Evolutionary conservation across 164 flowering plant genomes (phyloP).

Genomic region (Vitis rupestris): DNA sequence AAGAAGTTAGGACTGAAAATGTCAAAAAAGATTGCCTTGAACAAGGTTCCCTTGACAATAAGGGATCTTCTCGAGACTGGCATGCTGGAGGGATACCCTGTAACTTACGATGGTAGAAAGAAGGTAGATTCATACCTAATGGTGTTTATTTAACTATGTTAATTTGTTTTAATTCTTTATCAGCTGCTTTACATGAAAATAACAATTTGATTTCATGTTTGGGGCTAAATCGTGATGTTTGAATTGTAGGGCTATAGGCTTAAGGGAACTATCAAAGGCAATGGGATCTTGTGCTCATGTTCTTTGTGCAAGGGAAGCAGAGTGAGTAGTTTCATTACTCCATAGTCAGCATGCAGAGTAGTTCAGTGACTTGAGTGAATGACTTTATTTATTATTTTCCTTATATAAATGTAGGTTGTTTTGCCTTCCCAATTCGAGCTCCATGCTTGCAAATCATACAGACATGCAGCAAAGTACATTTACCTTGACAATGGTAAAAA

Average conservation of each 20-base stretch:
- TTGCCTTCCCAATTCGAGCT: constrained; percentile 59
- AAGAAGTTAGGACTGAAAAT: constrained; percentile 33
- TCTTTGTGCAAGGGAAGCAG: constrained; percentile 42
- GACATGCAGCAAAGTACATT: constrained; percentile 54
- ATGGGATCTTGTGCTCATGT: constrained; percentile 62
- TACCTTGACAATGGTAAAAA: constrained; percentile 65
- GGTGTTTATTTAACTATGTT: background rate
- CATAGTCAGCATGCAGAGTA: background rate
- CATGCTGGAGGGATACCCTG: constrained; percentile 57
- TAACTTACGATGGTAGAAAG: constrained; percentile 47
- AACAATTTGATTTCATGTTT: background rate
- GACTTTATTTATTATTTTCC: background rate
- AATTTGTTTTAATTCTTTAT: background rate
- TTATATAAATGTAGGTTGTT: constrained; percentile 37
- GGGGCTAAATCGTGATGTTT: background rate
- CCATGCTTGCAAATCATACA: constrained; percentile 57
- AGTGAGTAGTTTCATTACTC: constrained; percentile 32
- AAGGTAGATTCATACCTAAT: constrained; percentile 26
- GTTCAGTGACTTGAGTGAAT: background rate
- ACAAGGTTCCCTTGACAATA: constrained; percentile 43
- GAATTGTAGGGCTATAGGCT: constrained; percentile 40
- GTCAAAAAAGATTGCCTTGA: constrained; percentile 33
- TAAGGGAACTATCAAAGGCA: constrained; percentile 47
- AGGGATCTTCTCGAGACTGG: constrained; percentile 67
- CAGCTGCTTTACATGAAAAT: background rate